These are phyloP conservation scores for Saturnispora sanitii DNA, from an alignment of 805 yeast genomes.

Conservation along the genomic window DNA sequence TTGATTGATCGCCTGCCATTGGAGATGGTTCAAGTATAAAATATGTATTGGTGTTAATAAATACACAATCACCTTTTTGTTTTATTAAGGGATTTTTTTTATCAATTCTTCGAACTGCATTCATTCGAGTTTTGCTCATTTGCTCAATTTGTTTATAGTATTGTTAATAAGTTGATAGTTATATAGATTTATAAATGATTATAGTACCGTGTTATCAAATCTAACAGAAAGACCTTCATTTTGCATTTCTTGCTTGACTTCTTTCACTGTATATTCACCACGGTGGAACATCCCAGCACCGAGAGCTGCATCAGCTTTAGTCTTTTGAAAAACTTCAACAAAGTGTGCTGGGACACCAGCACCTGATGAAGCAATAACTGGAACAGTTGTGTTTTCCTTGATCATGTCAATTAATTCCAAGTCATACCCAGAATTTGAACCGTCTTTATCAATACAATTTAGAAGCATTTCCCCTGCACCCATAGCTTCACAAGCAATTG, in stretches of 20 bases:
- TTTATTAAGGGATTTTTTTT: not conserved
- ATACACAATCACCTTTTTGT: too few relatives aligned
- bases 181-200: not conserved
- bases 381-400: constrained; percentile 68
- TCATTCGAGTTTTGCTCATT: not conserved
- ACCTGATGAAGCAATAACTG: constrained; percentile 96
- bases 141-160: too few relatives aligned
- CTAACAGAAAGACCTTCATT: constrained; percentile 63
- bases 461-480: constrained; percentile 95
- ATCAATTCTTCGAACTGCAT: too few relatives aligned
- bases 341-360: constrained; percentile 94
- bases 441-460: constrained; percentile 95
- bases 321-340: constrained; percentile 71
- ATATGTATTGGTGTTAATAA: too few relatives aligned
- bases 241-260: constrained; percentile 64
- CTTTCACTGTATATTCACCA: constrained; percentile 78
- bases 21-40: too few relatives aligned
- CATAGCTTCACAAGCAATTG: constrained; percentile 76
- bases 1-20: not conserved
- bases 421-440: constrained; percentile 90
- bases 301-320: constrained; percentile 88
- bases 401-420: constrained; percentile 73
- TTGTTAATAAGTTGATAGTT: not conserved
- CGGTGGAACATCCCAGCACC: constrained; percentile 99
- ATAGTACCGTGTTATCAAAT: constrained; percentile 34